These are phyloP conservation scores for Plasmodium inui DNA, from an alignment of 169 alveolate genomes.

Conservation along the genomic window DNA sequence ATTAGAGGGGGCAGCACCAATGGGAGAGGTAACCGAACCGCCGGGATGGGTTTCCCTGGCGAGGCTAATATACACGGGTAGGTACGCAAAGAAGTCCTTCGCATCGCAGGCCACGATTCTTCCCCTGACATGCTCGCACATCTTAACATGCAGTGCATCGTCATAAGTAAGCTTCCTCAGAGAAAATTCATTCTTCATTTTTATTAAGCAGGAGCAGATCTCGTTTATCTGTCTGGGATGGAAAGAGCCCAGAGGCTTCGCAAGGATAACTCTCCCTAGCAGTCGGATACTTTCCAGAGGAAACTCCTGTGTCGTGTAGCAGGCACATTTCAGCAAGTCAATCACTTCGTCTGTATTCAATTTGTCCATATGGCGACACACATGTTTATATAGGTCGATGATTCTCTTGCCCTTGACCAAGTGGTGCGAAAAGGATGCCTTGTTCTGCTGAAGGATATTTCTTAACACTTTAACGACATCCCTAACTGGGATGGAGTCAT, in stretches of 20 bases:
- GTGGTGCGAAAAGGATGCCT: constrained; percentile 28
- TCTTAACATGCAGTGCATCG: constrained; percentile 8
- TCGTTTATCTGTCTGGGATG: constrained; percentile 5
- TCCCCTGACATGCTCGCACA: background rate
- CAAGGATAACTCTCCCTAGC: background rate
- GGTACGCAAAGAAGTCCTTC: constrained; percentile 10
- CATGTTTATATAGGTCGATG: constrained; percentile 4
- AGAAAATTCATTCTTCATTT: constrained; percentile 33
- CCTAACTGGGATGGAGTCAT: background rate
- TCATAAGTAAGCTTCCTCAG: constrained; percentile 22
- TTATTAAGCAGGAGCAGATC: constrained; percentile 22
- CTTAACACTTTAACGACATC: constrained; percentile 14
- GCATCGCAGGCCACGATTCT: background rate
- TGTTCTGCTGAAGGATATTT: constrained; percentile 14
- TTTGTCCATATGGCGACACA: constrained; percentile 14
- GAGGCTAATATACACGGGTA: constrained; percentile 17
- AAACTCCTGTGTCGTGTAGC: constrained; percentile 20
- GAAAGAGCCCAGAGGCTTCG: constrained; percentile 5
- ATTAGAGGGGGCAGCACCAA: background rate
- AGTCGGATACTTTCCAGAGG: constrained; percentile 1
- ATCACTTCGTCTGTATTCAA: constrained; percentile 4
- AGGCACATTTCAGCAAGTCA: constrained; percentile 19
- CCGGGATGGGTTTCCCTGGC: background rate
- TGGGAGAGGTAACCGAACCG: background rate
- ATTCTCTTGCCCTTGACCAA: constrained; percentile 18